Conservation (phyloP, 129 eudicot genomes). For the Saposhnikovia divaricata region DNA sequence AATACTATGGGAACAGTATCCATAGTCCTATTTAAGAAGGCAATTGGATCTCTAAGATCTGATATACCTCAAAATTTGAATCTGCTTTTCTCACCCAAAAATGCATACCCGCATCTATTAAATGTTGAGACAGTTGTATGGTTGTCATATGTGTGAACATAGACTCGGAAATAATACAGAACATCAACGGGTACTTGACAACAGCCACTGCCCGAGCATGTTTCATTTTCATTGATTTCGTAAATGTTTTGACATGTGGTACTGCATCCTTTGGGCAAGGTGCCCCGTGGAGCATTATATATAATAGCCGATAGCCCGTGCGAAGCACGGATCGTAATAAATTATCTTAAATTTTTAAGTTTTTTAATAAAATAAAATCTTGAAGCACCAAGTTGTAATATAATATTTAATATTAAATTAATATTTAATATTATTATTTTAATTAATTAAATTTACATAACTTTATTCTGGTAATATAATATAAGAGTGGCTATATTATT, state of each 20-base stretch:
- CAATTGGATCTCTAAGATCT: conserved; percentile 37
- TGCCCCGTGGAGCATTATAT: too few relatives aligned
- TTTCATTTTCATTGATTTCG: conserved; percentile 22
- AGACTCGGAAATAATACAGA: background rate
- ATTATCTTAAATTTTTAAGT: too few relatives aligned
- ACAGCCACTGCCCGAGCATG: conserved; percentile 52
- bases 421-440: too few relatives aligned
- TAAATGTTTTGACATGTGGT: conserved; percentile 26
- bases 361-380: too few relatives aligned
- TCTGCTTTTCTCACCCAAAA: conserved; percentile 37
- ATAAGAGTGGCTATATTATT: too few relatives aligned
- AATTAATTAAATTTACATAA: too few relatives aligned
- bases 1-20: conserved; percentile 42
- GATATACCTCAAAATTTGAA: conserved; percentile 40
- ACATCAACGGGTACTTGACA: conserved; percentile 30
- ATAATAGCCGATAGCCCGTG: too few relatives aligned
- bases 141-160: background rate
- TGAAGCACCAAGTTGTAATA: too few relatives aligned
- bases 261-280: conserved; percentile 38
- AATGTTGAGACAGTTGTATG: conserved; percentile 13
- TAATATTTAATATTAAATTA: too few relatives aligned
- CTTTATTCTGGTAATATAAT: too few relatives aligned
- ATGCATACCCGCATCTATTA: conserved; percentile 37
- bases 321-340: too few relatives aligned
- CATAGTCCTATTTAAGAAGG: conserved; percentile 20